Evolutionary conservation across 148 eudicot genomes (phyloP).

Genomic region (Dysphania ambrosioides): DNA sequence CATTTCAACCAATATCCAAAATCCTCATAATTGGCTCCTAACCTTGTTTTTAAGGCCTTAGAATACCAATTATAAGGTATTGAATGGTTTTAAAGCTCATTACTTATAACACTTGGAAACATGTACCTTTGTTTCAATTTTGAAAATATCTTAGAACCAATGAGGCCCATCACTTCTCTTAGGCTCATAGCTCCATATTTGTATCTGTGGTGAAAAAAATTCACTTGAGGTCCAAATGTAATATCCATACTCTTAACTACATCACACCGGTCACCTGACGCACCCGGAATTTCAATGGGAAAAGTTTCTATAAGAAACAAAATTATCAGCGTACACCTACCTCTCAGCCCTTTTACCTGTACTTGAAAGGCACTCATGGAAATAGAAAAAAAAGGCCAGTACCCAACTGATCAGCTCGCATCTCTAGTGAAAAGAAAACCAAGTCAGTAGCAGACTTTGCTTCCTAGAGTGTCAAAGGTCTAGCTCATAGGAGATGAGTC

Average conservation of each 20-base stretch:
- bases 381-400: background rate
- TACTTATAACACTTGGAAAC: no score
- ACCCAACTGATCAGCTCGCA: background rate
- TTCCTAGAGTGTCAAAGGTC: background rate
- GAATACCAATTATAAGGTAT: no score
- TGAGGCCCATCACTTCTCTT: background rate
- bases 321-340: background rate
- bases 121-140: no score
- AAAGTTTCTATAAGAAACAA: background rate
- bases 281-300: background rate
- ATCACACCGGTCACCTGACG: background rate
- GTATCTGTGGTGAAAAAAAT: background rate
- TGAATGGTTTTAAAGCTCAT: no score
- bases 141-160: no score
- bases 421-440: background rate
- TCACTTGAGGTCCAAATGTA: background rate
- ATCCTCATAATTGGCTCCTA: no score
- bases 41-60: no score
- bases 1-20: no score
- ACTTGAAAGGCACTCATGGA: background rate
- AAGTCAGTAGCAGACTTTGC: background rate
- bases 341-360: background rate
- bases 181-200: background rate
- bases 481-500: constrained; percentile 1
- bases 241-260: background rate